Percentiles rank a stretch among this genome's conserved stretches.
Conservation (phyloP, 768 basidiomycete genomes). For the Leucogyrophana mollusca region DNA sequence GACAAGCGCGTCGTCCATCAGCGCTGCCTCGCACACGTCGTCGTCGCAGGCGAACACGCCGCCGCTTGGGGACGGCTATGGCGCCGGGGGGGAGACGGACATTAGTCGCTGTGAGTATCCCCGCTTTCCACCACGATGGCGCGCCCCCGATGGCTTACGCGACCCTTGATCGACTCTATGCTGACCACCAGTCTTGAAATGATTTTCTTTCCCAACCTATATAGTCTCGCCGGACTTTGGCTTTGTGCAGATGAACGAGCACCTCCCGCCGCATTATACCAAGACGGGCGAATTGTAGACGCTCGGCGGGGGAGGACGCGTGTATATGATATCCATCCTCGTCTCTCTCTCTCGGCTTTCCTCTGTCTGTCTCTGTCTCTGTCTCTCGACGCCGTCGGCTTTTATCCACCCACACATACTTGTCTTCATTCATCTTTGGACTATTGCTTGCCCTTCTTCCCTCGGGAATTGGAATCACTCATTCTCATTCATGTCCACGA, state of each 20-base stretch:
- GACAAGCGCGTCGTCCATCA: conserved; percentile 69
- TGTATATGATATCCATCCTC: conserved; percentile 10
- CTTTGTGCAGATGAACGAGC: conserved; percentile 80
- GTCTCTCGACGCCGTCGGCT: background rate
- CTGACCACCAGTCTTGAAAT: conserved; percentile 41
- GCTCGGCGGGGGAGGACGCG: conserved; percentile 23
- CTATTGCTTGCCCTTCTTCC: conserved; percentile 21
- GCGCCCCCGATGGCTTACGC: conserved; percentile 26
- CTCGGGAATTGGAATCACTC: conserved; percentile 32
- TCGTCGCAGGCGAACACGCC: conserved; percentile 83
- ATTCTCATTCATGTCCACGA: conserved; percentile 32
- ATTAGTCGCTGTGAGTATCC: conserved; percentile 79
- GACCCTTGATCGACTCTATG: conserved; percentile 38
- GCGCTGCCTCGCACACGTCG: conserved; percentile 72
- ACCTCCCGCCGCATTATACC: conserved; percentile 62
- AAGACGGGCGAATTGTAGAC: conserved; percentile 55
- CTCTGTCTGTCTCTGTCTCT: background rate
- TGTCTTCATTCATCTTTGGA: conserved; percentile 19
- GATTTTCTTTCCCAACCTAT: conserved; percentile 8
- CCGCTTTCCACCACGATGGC: conserved; percentile 11
- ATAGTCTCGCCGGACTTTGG: conserved; percentile 85
- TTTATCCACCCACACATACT: background rate
- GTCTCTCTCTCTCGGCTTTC: conserved; percentile 8
- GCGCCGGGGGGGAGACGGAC: conserved; percentile 61
- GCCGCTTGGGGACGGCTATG: conserved; percentile 64